These are phyloP conservation scores for Naganishia vaughanmartiniae DNA, from an alignment of 768 basidiomycete species.

Conservation along the genomic window DNA sequence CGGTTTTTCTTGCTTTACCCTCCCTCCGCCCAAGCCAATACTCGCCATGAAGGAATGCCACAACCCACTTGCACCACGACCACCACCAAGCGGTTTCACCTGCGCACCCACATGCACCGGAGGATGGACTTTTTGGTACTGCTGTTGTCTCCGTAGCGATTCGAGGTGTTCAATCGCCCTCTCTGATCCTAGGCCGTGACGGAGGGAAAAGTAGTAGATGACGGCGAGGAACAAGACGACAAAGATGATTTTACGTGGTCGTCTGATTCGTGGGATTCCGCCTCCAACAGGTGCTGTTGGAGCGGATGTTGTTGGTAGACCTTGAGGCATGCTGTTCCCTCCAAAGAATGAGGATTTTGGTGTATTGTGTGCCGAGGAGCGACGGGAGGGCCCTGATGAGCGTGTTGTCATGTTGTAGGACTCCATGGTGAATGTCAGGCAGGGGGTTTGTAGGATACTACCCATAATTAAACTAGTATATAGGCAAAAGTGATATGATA, in stretches of 20 bases:
- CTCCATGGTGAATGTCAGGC: background rate
- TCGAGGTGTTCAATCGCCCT: slow-evolving; percentile 25
- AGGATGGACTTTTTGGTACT: background rate
- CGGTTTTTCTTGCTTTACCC: slow-evolving; percentile 26
- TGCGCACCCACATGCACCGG: background rate
- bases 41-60: slow-evolving; percentile 19
- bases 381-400: background rate
- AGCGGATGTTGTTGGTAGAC: slow-evolving; percentile 5
- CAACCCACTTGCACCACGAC: slow-evolving; percentile 28
- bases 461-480: too few relatives aligned
- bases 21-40: slow-evolving; percentile 8
- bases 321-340: background rate
- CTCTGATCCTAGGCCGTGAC: slow-evolving; percentile 49
- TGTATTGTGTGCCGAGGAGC: background rate
- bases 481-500: background rate
- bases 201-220: slow-evolving; percentile 50
- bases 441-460: too few relatives aligned
- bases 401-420: slow-evolving; percentile 10
- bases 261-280: slow-evolving; percentile 23
- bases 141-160: background rate
- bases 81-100: slow-evolving; percentile 24
- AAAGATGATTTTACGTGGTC: slow-evolving; percentile 49
- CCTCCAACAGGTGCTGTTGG: background rate
- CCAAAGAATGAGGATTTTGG: slow-evolving; percentile 9
- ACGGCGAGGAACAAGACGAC: slow-evolving; percentile 47